Evolutionary conservation across 1,139 yeast genomes (phyloP), one percentile per base, ranked within the genome.

Genomic region (Chernovozyma sophiae-reginae): DNA sequence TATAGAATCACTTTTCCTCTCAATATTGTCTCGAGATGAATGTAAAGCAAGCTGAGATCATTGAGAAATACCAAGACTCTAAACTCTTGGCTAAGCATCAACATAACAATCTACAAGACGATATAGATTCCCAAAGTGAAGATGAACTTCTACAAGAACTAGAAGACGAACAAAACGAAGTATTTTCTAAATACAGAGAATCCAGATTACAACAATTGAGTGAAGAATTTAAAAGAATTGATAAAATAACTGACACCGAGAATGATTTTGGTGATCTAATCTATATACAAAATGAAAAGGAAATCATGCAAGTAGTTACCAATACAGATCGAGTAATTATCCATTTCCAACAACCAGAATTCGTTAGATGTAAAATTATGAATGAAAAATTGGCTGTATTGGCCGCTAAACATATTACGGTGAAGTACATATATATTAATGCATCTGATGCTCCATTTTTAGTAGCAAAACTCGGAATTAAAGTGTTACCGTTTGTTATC

Each of bases 371-470:
- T 56, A 56, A 60, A 33, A 59, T 68, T 19, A 75, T 86, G 82
- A 76, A 80, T 45, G 57, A 63, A 4, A 66, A 68, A 37, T 55
- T 83, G 35, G 54, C 34, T 15, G 43, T 46, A 13, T 46, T 81
- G 18, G 80, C 94, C 0, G 68, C 68, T 36, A 77, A 73, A 43
- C 86, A 86, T 55, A 51, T 82, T 27, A 60, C 65, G 1, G 65
- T 85, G 2, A 68, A 68, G 42, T 75, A 84, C 39, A 58, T 78
- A 20, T 67, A 72, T 35, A 71, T 84, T n/a, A 65, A 72, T 40
- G 95, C 86, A 0, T 73, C 68, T 31, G 61, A 72, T 20, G 84
- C 90, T 1, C 89, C 95, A 2, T 86, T 86, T 51, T 60, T 86
- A 35, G 86, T 79, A 3, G 60, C 77, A 2, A 79, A 77, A 49